These are phyloP conservation scores for Colletotrichum echinochloae DNA, from an alignment of 2,329 filamentous ascomycete species.

Conservation along the genomic window DNA sequence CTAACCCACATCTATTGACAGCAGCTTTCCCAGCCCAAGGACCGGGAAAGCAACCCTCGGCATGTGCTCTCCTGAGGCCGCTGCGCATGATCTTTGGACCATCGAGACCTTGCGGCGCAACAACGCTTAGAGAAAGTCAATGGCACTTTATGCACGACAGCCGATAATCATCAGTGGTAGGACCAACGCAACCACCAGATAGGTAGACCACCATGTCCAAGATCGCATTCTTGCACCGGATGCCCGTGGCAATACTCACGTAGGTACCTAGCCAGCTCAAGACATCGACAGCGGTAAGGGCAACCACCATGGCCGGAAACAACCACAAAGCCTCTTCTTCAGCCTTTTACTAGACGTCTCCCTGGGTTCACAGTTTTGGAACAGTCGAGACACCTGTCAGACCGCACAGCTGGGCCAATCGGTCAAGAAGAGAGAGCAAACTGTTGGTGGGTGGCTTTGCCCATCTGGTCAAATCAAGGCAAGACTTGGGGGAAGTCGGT, in stretches of 20 bases:
- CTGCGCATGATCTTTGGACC: neutral
- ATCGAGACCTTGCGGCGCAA: neutral
- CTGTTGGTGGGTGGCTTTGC: neutral
- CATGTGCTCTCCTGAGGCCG: neutral
- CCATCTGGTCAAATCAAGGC: neutral
- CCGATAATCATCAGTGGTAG: too few relatives aligned
- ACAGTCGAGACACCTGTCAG: neutral
- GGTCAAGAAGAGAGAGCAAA: neutral
- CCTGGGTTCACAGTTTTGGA: neutral
- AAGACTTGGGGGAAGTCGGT: neutral
- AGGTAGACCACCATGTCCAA: neutral
- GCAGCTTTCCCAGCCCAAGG: neutral
- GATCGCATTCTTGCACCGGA: neutral
- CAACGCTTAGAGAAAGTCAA: neutral
- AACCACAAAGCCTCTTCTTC: neutral
- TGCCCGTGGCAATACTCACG: neutral
- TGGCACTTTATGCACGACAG: neutral
- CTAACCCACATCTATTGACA: neutral
- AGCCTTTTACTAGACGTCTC: neutral
- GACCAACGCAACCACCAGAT: neutral
- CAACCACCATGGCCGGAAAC: neutral
- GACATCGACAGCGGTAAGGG: neutral
- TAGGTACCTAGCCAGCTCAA: neutral
- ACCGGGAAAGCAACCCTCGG: neutral
- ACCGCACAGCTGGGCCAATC: neutral